These are phyloP conservation scores for Magnolia officinalis DNA, from an alignment of 164 flowering plant genomes.

Conservation along the genomic window DNA sequence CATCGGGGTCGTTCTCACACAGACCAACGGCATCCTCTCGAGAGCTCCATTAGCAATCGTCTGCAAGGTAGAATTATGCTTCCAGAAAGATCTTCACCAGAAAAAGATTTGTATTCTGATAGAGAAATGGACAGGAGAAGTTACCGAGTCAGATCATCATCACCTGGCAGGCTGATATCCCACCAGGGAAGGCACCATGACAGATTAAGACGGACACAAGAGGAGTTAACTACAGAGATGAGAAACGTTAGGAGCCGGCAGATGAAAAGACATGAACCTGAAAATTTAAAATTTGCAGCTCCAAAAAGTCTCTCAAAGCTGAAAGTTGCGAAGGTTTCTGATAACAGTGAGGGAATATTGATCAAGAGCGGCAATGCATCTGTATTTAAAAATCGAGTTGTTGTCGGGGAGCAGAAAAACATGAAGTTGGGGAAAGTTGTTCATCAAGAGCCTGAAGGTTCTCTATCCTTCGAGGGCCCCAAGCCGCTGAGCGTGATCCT, in stretches of 20 bases:
- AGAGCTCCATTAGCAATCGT: constrained; percentile 51
- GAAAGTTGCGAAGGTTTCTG: constrained; percentile 31
- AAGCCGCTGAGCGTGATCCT: constrained; percentile 73
- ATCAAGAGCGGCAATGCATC: neutral
- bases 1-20: constrained; percentile 30
- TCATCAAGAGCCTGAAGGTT: constrained; percentile 32
- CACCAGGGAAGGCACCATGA: constrained; percentile 44
- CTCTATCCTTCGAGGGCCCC: constrained; percentile 76
- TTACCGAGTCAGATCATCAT: constrained; percentile 29
- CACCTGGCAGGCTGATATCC: constrained; percentile 39
- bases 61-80: constrained; percentile 62
- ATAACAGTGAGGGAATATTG: constrained; percentile 26
- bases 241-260: constrained; percentile 27
- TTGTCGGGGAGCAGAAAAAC: constrained; percentile 30
- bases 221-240: constrained; percentile 30
- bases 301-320: constrained; percentile 67
- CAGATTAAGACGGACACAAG: constrained; percentile 38
- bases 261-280: constrained; percentile 28
- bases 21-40: constrained; percentile 35
- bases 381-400: constrained; percentile 10
- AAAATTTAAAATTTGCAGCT: constrained; percentile 35
- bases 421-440: constrained; percentile 13
- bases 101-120: constrained; percentile 24
- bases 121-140: constrained; percentile 48
- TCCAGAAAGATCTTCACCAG: constrained; percentile 43